Conservation (phyloP, 1,284 basidiomycete species). For the Cerioporus squamosus region DNA sequence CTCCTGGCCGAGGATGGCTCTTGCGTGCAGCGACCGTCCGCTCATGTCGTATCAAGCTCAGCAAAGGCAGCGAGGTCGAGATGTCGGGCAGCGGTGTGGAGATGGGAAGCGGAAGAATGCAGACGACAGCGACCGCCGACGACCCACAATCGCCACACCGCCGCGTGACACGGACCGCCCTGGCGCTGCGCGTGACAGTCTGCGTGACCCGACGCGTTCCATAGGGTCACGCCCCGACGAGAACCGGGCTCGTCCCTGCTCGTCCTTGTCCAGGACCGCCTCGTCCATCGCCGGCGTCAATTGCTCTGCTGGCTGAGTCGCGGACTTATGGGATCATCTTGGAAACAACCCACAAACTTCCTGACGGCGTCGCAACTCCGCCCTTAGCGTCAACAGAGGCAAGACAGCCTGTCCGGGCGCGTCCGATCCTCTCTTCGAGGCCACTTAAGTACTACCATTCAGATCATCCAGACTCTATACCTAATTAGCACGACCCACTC, state of each 20-base stretch:
- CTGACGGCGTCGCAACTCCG: too few species aligned
- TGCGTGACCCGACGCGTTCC: conserved; percentile 15
- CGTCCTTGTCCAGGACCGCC: too few species aligned
- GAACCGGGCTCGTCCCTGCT: not conserved
- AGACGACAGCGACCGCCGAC: not conserved
- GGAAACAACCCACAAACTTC: too few species aligned
- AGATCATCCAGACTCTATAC: too few species aligned
- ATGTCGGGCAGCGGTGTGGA: not conserved
- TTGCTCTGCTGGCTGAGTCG: too few species aligned
- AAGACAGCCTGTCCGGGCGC: too few species aligned
- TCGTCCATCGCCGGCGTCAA: too few species aligned
- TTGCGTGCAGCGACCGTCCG: conserved; percentile 48
- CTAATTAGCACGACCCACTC: too few species aligned
- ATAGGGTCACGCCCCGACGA: not conserved
- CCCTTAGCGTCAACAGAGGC: too few species aligned
- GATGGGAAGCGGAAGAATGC: not conserved
- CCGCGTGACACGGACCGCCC: conserved; percentile 10
- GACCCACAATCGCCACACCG: conserved; percentile 3
- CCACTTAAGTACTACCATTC: too few species aligned
- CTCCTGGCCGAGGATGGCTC: conserved; percentile 78
- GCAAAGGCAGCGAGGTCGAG: not conserved
- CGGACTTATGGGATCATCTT: too few species aligned
- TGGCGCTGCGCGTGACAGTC: conserved; percentile 5
- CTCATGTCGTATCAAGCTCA: conserved; percentile 5
- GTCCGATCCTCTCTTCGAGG: too few species aligned